Base-by-base conservation (phyloP, 768 basidiomycete genomes). In the Xanthoconium purpureum region DNA sequence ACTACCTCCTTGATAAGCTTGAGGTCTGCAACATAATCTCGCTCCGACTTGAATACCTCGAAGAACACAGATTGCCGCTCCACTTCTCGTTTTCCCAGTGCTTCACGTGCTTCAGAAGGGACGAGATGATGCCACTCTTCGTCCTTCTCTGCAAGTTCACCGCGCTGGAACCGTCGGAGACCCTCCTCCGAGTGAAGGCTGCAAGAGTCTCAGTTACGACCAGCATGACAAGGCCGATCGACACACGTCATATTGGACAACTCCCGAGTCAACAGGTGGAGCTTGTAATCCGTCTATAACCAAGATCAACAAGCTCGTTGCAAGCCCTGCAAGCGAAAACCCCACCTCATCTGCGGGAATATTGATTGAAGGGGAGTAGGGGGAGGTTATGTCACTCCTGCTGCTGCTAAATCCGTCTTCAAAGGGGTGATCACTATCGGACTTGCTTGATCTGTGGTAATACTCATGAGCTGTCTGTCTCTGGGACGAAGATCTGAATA, bases 1-100 rank as follows among this genome's bases (percentile, higher is more conserved):
- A 69, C 32, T 57, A 91, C 91, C 68, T 90, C 79, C 74, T 83
- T 73, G 60, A 89, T 73, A 55, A 85, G 70, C 65, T 85, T 79
- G 47, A 99, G 72, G 72, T 98, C 96, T 32, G 80, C 71, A 12
- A 94, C 88, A 68, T 97, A 98, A 57, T 93, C 88, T 59, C 85
- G 80, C 74, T 99, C 97, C 0, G 88, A 85, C 70, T 91, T 88
- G 71, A 98, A 86, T 24, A 96, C 74, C 68, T 98, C 95, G 62
- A 94, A 95, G 7, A 99, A 79, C 38, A 85, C 83, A 28, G 85
- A 89, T 69, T 98, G 94, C 44, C 94, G 80, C 55, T 88, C 83
- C 20, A 94, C 85, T 68, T 97, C 94, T 48, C 81, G 71, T 66
- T 86, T 84, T 28, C 87, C 84, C 3, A 98, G 73, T 1, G 84